Base-by-base conservation (phyloP, 1,139 yeast genomes). In the Geotrichum restrictum region DNA sequence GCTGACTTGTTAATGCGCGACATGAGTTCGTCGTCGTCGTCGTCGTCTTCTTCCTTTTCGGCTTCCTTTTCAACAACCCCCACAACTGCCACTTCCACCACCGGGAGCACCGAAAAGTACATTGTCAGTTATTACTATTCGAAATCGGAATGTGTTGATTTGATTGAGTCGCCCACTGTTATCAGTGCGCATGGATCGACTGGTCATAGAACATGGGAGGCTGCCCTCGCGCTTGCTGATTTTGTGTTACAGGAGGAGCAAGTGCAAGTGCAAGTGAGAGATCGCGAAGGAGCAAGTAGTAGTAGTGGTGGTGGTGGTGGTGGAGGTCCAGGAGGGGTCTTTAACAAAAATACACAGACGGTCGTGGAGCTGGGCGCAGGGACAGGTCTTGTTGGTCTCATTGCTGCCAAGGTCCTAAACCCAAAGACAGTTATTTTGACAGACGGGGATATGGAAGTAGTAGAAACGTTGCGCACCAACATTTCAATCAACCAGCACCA, bases 161-260 rank as follows among this genome's bases (percentile, higher is more conserved):
- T n/a, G n/a, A 21, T 29, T 11, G 94, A 86, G 62, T 74, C 79
- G 0, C 94, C 91, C 0, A 73, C 76, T 53, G 58, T 86, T 48
- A 79, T 88, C 10, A 78, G 88, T 16, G 88, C 88, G 0, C 66
- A 71, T 31, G 95, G 94, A 6, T 85, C 95, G 1, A 91, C 98
- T 0, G 97, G 98, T 0, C 71, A 82, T 54, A 72, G 97, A 43
- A 91, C 98, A 0, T 91, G 98, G 98, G 97, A 88, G 64, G 97
- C 96, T 0, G 86, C 96, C 0, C 60, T 87, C n/a, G 88, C 74
- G 54, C 69, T 89, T 16, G 70, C 83, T 7, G 74, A 80, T 48
- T 80, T 69, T 59, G 60, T 86, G 39, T 18, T 53, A 3, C 36
- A 45, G 6, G n/a, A 18, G 2, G 14, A 10, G 5, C n/a, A 22